Conservation (phyloP, 306 rosid genomes). For the Quercus variabilis region DNA sequence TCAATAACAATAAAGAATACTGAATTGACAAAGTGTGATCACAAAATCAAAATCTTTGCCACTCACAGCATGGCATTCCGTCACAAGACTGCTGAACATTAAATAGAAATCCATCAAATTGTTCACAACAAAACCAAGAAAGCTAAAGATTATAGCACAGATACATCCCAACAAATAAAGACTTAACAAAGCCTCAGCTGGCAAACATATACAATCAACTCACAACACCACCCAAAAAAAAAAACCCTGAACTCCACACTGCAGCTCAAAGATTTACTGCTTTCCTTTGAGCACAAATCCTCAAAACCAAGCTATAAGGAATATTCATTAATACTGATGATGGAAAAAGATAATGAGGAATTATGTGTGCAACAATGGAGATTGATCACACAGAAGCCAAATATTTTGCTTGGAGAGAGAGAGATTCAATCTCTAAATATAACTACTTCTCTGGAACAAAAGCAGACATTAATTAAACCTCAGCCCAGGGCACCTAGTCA, state of each 20-base stretch:
- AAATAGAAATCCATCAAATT: neutral
- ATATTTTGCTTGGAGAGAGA: too few species aligned
- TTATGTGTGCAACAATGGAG: neutral
- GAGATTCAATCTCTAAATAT: too few species aligned
- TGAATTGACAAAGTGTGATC: neutral
- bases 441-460: neutral
- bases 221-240: neutral
- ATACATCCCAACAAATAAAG: neutral
- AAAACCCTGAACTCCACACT: neutral
- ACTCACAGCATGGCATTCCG: neutral
- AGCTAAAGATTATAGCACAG: neutral
- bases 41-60: neutral
- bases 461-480: neutral
- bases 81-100: neutral
- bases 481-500: neutral
- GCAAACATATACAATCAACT: neutral
- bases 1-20: neutral
- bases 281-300: neutral
- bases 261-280: neutral
- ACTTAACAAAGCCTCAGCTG: neutral
- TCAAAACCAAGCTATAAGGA: neutral
- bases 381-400: too few species aligned
- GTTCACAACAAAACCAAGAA: neutral
- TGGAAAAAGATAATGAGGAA: neutral
- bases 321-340: neutral